Percentiles rank a stretch among this genome's conserved stretches.
Conservation (phyloP, 2,329 filamentous ascomycete genomes). For the Ceratocystis papillata region DNA sequence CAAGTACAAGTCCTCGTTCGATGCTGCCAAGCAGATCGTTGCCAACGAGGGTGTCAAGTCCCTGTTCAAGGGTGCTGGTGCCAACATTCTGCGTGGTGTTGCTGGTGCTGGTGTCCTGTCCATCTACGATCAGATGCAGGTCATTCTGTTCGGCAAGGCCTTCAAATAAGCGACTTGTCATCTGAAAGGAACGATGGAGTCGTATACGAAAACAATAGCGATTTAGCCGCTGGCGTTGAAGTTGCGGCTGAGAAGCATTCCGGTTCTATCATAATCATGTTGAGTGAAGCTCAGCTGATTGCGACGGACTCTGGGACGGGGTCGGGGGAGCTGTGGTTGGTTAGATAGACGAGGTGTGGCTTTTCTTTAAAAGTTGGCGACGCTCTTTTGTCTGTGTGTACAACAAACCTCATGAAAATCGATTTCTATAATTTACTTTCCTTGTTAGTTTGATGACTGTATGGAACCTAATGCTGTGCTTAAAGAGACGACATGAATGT, state of each 20-base stretch:
- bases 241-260: neutral
- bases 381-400: constrained; percentile 23
- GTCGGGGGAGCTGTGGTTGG: constrained; percentile 14
- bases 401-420: constrained; percentile 22
- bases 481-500: too few species aligned
- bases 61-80: constrained; percentile 99
- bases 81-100: constrained; percentile 99
- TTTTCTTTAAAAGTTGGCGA: constrained; percentile 4
- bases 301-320: constrained; percentile 7
- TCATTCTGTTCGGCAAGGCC: constrained; percentile 99
- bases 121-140: constrained; percentile 99
- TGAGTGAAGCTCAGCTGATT: neutral
- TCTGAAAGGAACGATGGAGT: neutral
- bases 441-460: neutral
- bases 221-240: neutral
- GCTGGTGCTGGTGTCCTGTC: constrained; percentile 99
- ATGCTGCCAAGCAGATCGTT: constrained; percentile 92
- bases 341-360: constrained; percentile 18
- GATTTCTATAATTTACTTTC: constrained; percentile 17
- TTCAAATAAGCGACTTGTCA: constrained; percentile 59
- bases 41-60: constrained; percentile 96
- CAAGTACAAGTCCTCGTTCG: constrained; percentile 97
- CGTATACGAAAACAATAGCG: neutral
- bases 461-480: too few species aligned
- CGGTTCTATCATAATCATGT: neutral